Conservation (phyloP, 2,329 filamentous ascomycete genomes). For the Dendrostoma leiphaemia region DNA sequence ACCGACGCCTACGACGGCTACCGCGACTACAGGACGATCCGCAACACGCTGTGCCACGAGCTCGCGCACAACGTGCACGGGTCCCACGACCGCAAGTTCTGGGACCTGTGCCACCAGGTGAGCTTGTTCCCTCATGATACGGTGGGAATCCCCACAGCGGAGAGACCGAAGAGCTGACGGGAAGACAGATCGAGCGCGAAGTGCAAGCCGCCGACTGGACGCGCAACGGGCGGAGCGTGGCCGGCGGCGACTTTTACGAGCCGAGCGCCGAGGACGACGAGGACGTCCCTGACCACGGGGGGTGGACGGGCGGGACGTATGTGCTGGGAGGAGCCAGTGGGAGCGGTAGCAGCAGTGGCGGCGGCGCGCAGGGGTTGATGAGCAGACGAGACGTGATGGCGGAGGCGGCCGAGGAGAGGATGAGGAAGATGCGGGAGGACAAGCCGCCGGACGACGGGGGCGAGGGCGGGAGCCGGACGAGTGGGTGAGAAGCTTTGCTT, state of each 20-base stretch:
- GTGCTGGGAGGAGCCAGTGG: conserved; percentile 60
- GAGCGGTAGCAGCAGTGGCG: conserved; percentile 36
- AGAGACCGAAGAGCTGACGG: too few species aligned
- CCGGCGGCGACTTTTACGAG: conserved; percentile 61
- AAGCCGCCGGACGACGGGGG: conserved; percentile 20
- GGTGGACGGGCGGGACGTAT: conserved; percentile 78
- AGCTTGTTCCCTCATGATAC: too few species aligned
- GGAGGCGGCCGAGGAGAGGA: conserved; percentile 67
- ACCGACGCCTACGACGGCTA: conserved; percentile 95
- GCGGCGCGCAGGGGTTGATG: conserved; percentile 33
- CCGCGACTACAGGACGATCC: conserved; percentile 85
- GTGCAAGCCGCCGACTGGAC: conserved; percentile 80
- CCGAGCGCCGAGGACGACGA: conserved; percentile 49
- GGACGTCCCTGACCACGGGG: conserved; percentile 65
- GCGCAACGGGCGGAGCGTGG: conserved; percentile 64
- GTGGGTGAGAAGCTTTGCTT: background rate
- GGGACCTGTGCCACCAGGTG: conserved; percentile 82
- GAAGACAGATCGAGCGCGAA: conserved; percentile 87
- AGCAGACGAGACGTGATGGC: conserved; percentile 74
- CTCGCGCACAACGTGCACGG: conserved; percentile 87
- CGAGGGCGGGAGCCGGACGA: conserved; percentile 1
- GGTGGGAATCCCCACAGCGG: too few species aligned
- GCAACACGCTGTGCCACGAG: conserved; percentile 92
- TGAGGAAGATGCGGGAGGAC: conserved; percentile 41
- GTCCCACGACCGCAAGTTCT: conserved; percentile 83